Conservation (phyloP, 345 rosid species). For the Lepidium didymum region DNA sequence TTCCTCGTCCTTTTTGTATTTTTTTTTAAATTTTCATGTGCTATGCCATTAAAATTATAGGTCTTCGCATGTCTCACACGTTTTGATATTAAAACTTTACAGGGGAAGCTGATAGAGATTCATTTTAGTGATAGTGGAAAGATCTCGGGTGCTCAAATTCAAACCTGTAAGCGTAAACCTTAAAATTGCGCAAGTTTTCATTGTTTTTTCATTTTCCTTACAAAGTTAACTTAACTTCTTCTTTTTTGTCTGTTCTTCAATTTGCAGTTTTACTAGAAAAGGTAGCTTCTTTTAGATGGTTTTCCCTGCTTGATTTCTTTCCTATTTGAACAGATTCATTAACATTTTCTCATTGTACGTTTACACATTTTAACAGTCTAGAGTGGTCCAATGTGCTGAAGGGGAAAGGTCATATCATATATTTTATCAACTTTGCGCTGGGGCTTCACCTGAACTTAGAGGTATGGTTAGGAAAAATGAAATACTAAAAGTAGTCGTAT, state of each 20-base stretch:
- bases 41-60: background rate
- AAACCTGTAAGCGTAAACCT: conserved; percentile 72
- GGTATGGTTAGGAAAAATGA: conserved; percentile 37
- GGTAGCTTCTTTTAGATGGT: conserved; percentile 45
- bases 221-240: conserved; percentile 33
- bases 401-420: conserved; percentile 99
- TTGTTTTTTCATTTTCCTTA: conserved; percentile 1
- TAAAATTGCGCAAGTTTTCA: background rate
- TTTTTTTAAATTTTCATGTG: background rate
- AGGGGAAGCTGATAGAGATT: conserved; percentile 97
- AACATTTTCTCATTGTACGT: conserved; percentile 15
- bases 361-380: conserved; percentile 60
- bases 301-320: conserved; percentile 15
- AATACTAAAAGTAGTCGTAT: background rate
- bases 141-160: conserved; percentile 97
- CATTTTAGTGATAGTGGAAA: conserved; percentile 95
- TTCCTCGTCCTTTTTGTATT: conserved; percentile 18
- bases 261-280: conserved; percentile 91
- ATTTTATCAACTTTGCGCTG: conserved; percentile 98
- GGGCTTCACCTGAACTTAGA: conserved; percentile 69
- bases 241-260: conserved; percentile 25
- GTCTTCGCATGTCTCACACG: background rate
- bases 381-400: conserved; percentile 94
- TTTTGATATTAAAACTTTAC: conserved; percentile 22
- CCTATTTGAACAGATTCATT: background rate